A percentile compares a stretch with the other conserved stretches of the same genome.
These are phyloP conservation scores for Magnusiomyces clavatus DNA, from an alignment of 1,139 yeast species.

Conservation along the genomic window DNA sequence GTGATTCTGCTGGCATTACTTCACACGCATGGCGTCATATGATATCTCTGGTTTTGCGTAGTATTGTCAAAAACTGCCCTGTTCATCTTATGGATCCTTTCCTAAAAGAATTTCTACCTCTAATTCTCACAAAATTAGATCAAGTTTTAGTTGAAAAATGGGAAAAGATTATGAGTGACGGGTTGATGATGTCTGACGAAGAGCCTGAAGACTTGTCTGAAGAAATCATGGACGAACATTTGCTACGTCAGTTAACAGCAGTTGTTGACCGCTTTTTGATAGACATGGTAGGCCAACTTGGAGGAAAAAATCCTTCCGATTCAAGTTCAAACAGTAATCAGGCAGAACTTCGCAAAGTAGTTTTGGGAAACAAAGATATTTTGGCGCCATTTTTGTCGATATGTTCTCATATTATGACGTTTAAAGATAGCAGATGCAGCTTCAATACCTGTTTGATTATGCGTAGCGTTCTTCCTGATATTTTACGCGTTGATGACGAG, in stretches of 20 bases:
- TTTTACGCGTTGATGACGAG: constrained; percentile 60
- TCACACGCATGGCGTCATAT: constrained; percentile 96
- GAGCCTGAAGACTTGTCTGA: constrained; percentile 85
- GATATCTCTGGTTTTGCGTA: constrained; percentile 81
- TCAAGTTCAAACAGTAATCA: constrained; percentile 18
- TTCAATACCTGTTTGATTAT: constrained; percentile 80
- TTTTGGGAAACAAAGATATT: constrained; percentile 56
- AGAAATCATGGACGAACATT: constrained; percentile 97
- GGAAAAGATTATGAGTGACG: constrained; percentile 62
- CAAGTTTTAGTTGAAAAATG: constrained; percentile 61
- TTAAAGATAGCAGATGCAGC: constrained; percentile 86
- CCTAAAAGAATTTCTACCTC: constrained; percentile 71
- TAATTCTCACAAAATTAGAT: constrained; percentile 65
- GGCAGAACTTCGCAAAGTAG: constrained; percentile 50
- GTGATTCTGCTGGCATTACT: constrained; percentile 79
- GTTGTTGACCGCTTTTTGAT: constrained; percentile 84
- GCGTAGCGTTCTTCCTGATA: constrained; percentile 60
- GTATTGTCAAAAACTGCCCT: constrained; percentile 86
- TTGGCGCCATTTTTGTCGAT: constrained; percentile 74
- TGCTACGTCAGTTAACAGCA: constrained; percentile 86
- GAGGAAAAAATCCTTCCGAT: constrained; percentile 16
- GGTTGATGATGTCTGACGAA: constrained; percentile 49
- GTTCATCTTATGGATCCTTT: constrained; percentile 56
- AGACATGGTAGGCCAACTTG: constrained; percentile 73
- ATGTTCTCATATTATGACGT: constrained; percentile 67